These are phyloP conservation scores for Tritrichomonas musculus DNA, from an alignment of 208 protist species.

Conservation along the genomic window DNA sequence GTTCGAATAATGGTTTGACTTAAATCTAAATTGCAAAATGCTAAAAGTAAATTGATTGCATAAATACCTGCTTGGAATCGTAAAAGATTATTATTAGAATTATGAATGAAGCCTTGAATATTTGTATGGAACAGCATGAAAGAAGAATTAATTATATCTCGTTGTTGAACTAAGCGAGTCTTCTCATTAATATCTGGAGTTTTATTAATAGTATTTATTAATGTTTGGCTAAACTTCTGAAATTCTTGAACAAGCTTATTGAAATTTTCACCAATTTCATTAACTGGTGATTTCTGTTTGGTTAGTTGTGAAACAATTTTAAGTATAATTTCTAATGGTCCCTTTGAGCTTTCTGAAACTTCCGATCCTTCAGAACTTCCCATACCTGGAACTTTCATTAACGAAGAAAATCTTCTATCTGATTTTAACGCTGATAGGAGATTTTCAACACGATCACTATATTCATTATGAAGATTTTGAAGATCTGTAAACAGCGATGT, in stretches of 20 bases:
- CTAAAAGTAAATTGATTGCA: neutral
- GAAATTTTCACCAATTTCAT: neutral
- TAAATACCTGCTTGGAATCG: neutral
- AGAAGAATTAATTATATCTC: neutral
- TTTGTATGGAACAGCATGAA: neutral
- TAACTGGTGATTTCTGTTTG: neutral
- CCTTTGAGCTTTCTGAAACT: neutral
- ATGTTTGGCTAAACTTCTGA: neutral
- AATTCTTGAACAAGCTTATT: neutral
- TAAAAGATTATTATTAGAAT: neutral
- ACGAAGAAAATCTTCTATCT: neutral
- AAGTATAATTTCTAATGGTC: neutral
- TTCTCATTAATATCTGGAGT: neutral
- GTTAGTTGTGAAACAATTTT: neutral
- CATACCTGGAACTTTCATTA: neutral
- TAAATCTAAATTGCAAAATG: neutral
- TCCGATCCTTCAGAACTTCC: neutral
- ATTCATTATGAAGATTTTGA: neutral
- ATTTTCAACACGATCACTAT: neutral
- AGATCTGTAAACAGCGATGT: neutral
- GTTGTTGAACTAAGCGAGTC: neutral
- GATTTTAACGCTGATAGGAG: neutral
- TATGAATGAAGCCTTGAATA: neutral
- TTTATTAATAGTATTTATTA: neutral
- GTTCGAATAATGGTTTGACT: neutral